phyloP scores from a whole-genome alignment of 805 yeast species.

The Saccharomycopsis synnaedendra region DNA sequence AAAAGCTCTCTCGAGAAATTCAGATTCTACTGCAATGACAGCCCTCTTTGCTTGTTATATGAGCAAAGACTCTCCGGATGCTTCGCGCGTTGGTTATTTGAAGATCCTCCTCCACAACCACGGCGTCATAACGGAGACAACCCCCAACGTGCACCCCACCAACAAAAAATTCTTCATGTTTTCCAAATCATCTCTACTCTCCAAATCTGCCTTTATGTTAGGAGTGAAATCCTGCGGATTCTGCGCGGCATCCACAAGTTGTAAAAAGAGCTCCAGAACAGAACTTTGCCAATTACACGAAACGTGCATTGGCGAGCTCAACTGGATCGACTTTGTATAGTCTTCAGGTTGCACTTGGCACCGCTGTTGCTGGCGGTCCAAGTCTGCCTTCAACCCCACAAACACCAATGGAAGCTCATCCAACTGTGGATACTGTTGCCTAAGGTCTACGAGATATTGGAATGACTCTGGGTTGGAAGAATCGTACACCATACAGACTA shows the following conservation, averaged over 20 bases:
- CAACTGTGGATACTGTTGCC: slow-evolving; percentile 44
- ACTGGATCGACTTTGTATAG: slow-evolving; percentile 45
- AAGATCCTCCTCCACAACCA: slow-evolving; percentile 41
- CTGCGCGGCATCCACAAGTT: slow-evolving; percentile 80
- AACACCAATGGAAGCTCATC: slow-evolving; percentile 70
- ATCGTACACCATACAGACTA: slow-evolving; percentile 80
- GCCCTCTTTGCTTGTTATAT: too few species aligned
- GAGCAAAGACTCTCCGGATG: too few species aligned
- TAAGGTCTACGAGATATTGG: slow-evolving; percentile 64
- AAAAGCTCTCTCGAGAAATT: too few species aligned
- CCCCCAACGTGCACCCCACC: slow-evolving; percentile 60
- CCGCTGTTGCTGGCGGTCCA: slow-evolving; percentile 91
- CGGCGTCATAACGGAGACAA: slow-evolving; percentile 49
- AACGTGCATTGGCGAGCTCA: slow-evolving; percentile 74
- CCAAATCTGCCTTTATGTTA: slow-evolving; percentile 56
- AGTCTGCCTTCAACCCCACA: slow-evolving; percentile 90
- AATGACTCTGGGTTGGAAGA: slow-evolving; percentile 95
- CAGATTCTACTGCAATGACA: too few species aligned
- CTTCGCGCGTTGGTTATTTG: too few species aligned
- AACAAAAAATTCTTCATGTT: slow-evolving; percentile 40
- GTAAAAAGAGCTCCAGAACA: slow-evolving; percentile 72
- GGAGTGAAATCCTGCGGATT: slow-evolving; percentile 72
- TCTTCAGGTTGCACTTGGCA: slow-evolving; percentile 80
- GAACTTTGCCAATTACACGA: slow-evolving; percentile 88
- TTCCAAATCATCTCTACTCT: slow-evolving; percentile 30